A percentile compares a stretch with the other conserved stretches of the same genome.
Evolutionary conservation across 306 rosid genomes (phyloP).

Genomic region (Acacia confusa): DNA sequence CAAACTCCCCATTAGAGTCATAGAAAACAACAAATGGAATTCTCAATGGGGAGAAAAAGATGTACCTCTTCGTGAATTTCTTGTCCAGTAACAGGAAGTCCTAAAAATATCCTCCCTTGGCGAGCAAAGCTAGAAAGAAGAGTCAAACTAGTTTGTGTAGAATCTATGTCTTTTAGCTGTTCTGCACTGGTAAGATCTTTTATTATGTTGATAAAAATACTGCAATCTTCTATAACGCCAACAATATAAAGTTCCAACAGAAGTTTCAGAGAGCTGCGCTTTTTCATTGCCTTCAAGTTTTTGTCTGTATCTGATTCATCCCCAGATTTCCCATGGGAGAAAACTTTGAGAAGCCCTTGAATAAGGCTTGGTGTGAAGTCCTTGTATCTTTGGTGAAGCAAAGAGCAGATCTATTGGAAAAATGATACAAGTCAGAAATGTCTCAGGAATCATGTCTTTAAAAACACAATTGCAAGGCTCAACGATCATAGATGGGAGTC

Average conservation of each 20-base stretch:
- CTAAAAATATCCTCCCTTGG: slow-evolving; percentile 90
- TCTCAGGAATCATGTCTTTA: slow-evolving; percentile 25
- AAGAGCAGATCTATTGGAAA: slow-evolving; percentile 76
- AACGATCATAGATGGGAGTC: no score
- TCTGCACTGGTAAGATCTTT: slow-evolving; percentile 90
- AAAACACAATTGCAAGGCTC: slow-evolving; percentile 3
- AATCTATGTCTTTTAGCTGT: slow-evolving; percentile 89
- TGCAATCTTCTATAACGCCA: slow-evolving; percentile 86
- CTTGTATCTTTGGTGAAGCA: slow-evolving; percentile 98
- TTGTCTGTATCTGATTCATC: slow-evolving; percentile 84
- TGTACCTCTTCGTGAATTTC: slow-evolving; percentile 86
- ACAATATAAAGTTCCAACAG: slow-evolving; percentile 90
- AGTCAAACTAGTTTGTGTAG: slow-evolving; percentile 92
- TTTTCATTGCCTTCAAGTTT: slow-evolving; percentile 94
- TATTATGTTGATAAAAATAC: slow-evolving; percentile 72
- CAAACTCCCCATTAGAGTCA: neutral
- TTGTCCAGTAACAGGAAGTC: slow-evolving; percentile 73
- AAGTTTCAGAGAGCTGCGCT: slow-evolving; percentile 91
- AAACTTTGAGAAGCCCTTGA: slow-evolving; percentile 92
- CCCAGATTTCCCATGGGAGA: slow-evolving; percentile 85
- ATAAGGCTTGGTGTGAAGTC: slow-evolving; percentile 85
- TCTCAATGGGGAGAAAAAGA: slow-evolving; percentile 12
- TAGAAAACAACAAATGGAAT: slow-evolving; percentile 16
- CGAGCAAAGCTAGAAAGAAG: slow-evolving; percentile 99
- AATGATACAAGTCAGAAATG: slow-evolving; percentile 26